Conservation (phyloP, 2,329 filamentous ascomycete species). For the Aspergillus ustus region DNA sequence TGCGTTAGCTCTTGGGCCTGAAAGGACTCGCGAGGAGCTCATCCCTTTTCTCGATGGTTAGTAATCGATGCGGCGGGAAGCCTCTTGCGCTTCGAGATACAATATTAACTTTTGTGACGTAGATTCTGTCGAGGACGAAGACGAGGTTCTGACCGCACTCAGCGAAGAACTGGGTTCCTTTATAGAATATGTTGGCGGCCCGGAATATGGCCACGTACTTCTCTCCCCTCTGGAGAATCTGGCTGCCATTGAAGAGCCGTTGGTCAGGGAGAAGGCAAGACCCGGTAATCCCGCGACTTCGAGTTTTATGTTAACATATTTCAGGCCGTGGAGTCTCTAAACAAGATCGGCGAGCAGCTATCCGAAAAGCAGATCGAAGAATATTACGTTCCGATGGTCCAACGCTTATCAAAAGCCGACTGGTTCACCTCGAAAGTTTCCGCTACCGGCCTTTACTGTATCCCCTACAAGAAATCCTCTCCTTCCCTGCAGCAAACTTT, state of each 20-base stretch:
- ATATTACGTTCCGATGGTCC: constrained; percentile 92
- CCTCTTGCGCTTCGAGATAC: constrained; percentile 5
- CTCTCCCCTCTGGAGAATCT: constrained; percentile 97
- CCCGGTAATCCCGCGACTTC: constrained; percentile 2
- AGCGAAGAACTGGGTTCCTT: constrained; percentile 97
- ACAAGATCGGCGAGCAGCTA: constrained; percentile 96
- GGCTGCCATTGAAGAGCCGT: constrained; percentile 95
- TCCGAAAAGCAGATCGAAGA: constrained; percentile 93
- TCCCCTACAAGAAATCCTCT: constrained; percentile 89
- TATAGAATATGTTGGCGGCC: constrained; percentile 95
- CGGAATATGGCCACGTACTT: constrained; percentile 92
- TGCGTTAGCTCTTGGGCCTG: constrained; percentile 90
- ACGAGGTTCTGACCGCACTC: constrained; percentile 94
- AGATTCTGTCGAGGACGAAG: constrained; percentile 99
- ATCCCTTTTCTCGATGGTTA: constrained; percentile 98
- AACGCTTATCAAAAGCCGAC: constrained; percentile 97
- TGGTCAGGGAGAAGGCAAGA: constrained; percentile 93
- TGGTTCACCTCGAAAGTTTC: constrained; percentile 99
- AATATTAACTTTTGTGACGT: constrained; percentile 33
- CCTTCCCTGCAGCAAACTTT: constrained; percentile 87
- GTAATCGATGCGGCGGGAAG: constrained; percentile 42
- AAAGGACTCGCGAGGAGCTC: constrained; percentile 96
- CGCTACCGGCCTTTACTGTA: constrained; percentile 91
- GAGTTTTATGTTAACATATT: constrained; percentile 10
- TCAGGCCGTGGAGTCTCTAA: constrained; percentile 96